phyloP scores from a whole-genome alignment of 2,329 filamentous ascomycete species.

The Daldinia eschscholtzii region DNA sequence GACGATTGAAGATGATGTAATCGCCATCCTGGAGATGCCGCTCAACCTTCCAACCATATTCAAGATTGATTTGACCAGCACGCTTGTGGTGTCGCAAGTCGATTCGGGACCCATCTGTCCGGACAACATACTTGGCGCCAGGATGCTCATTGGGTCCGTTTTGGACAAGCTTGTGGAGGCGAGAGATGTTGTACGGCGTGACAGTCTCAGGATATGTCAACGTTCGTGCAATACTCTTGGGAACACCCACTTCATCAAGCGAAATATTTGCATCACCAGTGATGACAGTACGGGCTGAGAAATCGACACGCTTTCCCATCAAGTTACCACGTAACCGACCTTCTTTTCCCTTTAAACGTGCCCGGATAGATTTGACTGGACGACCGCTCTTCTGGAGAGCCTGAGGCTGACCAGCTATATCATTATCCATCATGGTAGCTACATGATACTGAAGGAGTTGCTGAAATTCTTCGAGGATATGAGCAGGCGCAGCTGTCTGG shows the following conservation, averaged over 20 bases:
- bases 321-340: conserved; percentile 97
- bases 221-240: conserved; percentile 90
- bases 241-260: conserved; percentile 96
- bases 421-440: conserved; percentile 99
- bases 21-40: conserved; percentile 96
- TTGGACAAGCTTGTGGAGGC: conserved; percentile 87
- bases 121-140: conserved; percentile 95
- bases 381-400: conserved; percentile 97
- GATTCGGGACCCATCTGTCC: conserved; percentile 92
- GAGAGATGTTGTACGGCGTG: conserved; percentile 96
- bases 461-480: conserved; percentile 92
- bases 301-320: conserved; percentile 99
- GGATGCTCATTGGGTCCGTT: conserved; percentile 96
- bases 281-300: conserved; percentile 99
- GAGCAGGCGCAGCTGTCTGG: conserved; percentile 89
- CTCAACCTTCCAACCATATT: conserved; percentile 99
- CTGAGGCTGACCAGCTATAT: conserved; percentile 94
- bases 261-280: conserved; percentile 98
- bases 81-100: conserved; percentile 94
- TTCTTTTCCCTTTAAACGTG: conserved; percentile 98
- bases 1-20: conserved; percentile 99
- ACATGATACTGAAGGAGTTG: conserved; percentile 96
- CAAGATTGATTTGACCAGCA: conserved; percentile 84
- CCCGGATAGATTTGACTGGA: conserved; percentile 95
- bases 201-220: conserved; percentile 98